These are phyloP conservation scores for Zanthoxylum bungeanum DNA, from an alignment of 345 rosid species.

Conservation along the genomic window DNA sequence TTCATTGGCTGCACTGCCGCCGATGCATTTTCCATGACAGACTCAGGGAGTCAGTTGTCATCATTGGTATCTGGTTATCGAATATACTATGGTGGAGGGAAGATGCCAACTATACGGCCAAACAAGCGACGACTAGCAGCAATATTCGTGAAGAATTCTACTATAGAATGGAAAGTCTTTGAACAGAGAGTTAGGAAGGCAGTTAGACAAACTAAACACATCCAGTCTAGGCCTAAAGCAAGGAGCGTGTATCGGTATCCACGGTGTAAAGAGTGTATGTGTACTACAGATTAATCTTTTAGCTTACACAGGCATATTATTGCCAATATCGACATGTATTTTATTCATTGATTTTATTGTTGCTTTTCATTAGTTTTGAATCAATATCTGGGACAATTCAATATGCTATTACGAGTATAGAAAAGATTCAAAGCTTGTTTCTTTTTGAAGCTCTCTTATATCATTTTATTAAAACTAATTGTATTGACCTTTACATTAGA, in stretches of 20 bases:
- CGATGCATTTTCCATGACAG: conserved; percentile 94
- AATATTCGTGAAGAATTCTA: conserved; percentile 69
- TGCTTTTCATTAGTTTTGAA: not conserved
- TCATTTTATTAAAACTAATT: not conserved
- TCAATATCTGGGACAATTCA: not conserved
- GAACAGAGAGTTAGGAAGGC: conserved; percentile 92
- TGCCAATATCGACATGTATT: not conserved
- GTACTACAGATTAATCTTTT: conserved; percentile 24
- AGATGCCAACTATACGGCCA: conserved; percentile 89
- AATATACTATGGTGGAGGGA: conserved; percentile 82
- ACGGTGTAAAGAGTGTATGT: conserved; percentile 87
- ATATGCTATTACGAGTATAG: not conserved
- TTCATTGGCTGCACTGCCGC: conserved; percentile 82
- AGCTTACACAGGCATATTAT: not conserved
- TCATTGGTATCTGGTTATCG: conserved; percentile 87
- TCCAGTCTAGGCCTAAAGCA: conserved; percentile 69
- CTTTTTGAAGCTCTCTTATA: not conserved
- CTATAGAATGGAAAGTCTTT: conserved; percentile 81
- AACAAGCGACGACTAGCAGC: conserved; percentile 73
- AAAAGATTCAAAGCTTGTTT: not conserved
- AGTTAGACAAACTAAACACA: conserved; percentile 87
- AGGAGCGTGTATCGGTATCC: conserved; percentile 89
- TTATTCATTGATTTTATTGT: conserved; percentile 7
- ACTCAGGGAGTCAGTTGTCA: conserved; percentile 90
- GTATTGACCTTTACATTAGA: not conserved